These are phyloP conservation scores for Venturia nashicola DNA, from an alignment of 2,329 filamentous ascomycete species.

Conservation along the genomic window DNA sequence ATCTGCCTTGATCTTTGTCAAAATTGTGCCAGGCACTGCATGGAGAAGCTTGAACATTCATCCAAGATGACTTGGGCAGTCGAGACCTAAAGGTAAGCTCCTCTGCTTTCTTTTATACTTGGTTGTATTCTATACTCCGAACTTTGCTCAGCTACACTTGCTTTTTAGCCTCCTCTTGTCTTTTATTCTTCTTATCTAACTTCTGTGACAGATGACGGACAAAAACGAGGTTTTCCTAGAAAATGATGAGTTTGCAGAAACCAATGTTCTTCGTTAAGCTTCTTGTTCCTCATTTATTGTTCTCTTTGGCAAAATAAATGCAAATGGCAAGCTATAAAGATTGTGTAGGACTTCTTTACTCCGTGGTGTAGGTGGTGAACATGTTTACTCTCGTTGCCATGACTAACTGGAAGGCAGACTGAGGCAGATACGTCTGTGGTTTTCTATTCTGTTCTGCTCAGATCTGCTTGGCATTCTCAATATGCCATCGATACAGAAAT, in stretches of 20 bases:
- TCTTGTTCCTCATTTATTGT: background rate
- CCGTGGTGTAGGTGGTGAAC: background rate
- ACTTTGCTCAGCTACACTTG: too few relatives aligned
- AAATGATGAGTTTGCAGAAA: slow-evolving; percentile 15
- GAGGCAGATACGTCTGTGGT: background rate
- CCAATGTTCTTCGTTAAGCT: slow-evolving; percentile 14
- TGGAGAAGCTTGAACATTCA: too few relatives aligned
- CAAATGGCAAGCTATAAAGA: background rate
- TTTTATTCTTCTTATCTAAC: too few relatives aligned
- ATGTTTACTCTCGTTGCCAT: background rate
- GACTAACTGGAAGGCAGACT: background rate
- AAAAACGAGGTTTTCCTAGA: slow-evolving; percentile 16
- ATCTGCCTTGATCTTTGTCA: too few relatives aligned
- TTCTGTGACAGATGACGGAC: background rate
- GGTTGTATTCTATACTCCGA: too few relatives aligned
- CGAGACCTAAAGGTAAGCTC: too few relatives aligned
- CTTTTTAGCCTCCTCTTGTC: too few relatives aligned
- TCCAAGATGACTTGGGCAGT: too few relatives aligned
- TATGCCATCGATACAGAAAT: background rate
- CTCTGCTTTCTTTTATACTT: too few relatives aligned
- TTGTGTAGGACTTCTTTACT: background rate
- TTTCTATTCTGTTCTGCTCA: background rate
- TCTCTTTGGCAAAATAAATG: background rate
- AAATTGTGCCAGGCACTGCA: too few relatives aligned
- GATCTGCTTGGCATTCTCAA: background rate